phyloP scores from a whole-genome alignment of 2,329 filamentous ascomycete species.

The Ophiostoma ulmi region DNA sequence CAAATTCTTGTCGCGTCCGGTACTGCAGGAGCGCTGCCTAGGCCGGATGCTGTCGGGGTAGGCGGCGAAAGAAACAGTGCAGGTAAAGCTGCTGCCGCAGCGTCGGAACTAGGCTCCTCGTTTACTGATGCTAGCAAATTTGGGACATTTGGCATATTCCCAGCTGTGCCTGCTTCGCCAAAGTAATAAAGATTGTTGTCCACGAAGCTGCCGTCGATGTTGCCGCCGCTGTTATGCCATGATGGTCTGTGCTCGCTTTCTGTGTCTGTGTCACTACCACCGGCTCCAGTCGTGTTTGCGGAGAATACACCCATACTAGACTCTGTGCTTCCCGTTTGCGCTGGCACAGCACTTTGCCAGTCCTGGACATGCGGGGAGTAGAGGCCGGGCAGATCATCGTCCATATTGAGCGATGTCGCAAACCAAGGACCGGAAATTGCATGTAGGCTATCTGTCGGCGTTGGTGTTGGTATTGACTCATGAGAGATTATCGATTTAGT shows the following conservation, averaged over 20 bases:
- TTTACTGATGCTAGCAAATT: background rate
- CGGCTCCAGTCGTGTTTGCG: background rate
- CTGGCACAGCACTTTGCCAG: background rate
- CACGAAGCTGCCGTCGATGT: background rate
- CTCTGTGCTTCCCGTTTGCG: background rate
- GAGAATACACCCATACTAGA: background rate
- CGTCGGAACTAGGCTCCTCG: background rate
- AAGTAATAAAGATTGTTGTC: background rate
- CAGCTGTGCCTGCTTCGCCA: background rate
- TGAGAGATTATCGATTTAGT: background rate
- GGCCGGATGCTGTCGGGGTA: background rate
- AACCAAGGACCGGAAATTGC: background rate
- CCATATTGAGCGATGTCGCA: background rate
- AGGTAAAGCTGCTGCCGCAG: background rate
- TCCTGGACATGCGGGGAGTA: background rate
- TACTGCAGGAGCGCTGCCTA: background rate
- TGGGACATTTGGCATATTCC: background rate
- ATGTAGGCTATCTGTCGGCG: background rate
- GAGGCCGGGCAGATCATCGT: background rate
- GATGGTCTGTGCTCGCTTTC: background rate
- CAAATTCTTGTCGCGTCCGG: background rate
- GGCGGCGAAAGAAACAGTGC: background rate
- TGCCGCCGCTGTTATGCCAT: background rate
- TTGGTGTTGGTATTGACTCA: background rate
- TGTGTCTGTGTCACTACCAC: background rate